Evolutionary conservation across 1,139 yeast genomes (phyloP), one percentile per base, ranked within the genome.

Genomic region (Kodamaea fungicola): DNA sequence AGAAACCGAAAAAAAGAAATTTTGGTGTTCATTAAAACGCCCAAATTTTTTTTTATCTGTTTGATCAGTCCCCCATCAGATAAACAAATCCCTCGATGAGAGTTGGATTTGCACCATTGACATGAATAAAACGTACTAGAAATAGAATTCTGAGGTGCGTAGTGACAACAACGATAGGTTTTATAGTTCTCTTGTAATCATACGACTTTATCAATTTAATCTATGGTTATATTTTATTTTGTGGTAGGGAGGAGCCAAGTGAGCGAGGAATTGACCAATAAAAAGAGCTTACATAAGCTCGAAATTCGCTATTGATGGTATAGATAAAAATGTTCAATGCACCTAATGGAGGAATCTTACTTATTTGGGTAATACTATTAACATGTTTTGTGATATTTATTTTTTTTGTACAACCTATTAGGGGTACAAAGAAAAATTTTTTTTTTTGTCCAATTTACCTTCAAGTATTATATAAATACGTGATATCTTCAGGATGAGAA

Each of bases 401-500:
- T 8, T 8, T 23, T 8, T 23, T 7, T 4, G 26, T n/a, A n/a
- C 10, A 8, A 23, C 9, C 10, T 23, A 23, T 29, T n/a, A 12
- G 36, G 23, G 10, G 22, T 9, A 12, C 7, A 30, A 21, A 21
- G 12, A 22, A 28, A 28, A 30, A 33, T 28, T 28, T 28, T 33
- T 30, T 28, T 25, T 21, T 24, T 29, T n/a, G 10, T n/a, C 9
- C 25, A 30, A 7, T 21, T 13, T n/a, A 9, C 25, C 19, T 16
- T 16, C 19, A 16, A 16, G 19, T 16, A 13, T 7, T 23, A 22
- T 31, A 21, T 26, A 32, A 32, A 26, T 26, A 8, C 13, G 21
- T n/a, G 8, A n/a, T 29, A 32, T 26, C 26, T 31, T 32, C 23
- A 10, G 22, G 12, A 9, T 40, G 43, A 40, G 41, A 37, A 40